phyloP scores from a whole-genome alignment of 2,329 filamentous ascomycete species.

The Fusarium equiseti region DNA sequence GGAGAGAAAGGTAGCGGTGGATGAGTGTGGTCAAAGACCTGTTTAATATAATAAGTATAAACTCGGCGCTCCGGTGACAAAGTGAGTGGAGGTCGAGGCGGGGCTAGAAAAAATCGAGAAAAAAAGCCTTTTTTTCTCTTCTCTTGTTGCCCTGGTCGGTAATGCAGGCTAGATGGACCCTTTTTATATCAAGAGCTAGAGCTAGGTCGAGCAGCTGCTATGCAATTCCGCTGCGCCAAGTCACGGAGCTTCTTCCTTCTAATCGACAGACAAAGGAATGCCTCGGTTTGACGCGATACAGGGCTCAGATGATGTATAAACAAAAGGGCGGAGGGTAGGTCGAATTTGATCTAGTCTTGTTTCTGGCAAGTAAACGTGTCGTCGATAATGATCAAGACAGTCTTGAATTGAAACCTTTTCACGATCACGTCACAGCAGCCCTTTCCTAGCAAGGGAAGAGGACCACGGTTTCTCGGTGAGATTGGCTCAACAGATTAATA shows the following conservation, averaged over 20 bases:
- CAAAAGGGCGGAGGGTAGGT: slow-evolving; percentile 29
- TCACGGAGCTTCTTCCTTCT: slow-evolving; percentile 14
- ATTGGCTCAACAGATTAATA: slow-evolving; percentile 11
- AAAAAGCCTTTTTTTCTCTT: slow-evolving; percentile 24
- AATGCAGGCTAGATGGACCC: slow-evolving; percentile 26
- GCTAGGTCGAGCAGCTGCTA: slow-evolving; percentile 10
- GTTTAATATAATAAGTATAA: slow-evolving; percentile 36
- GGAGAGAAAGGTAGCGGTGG: slow-evolving; percentile 5
- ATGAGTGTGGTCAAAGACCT: slow-evolving; percentile 21
- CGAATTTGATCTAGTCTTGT: slow-evolving; percentile 16
- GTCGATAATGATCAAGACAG: slow-evolving; percentile 12
- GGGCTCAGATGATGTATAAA: slow-evolving; percentile 35
- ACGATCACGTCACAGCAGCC: slow-evolving; percentile 42
- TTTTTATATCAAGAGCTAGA: slow-evolving; percentile 43
- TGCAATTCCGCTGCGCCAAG: slow-evolving; percentile 32
- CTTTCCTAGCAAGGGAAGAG: slow-evolving; percentile 33
- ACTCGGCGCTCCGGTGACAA: slow-evolving; percentile 22
- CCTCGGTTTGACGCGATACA: slow-evolving; percentile 44
- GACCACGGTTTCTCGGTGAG: slow-evolving; percentile 1
- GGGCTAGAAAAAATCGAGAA: slow-evolving; percentile 27
- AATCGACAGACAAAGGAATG: slow-evolving; percentile 12
- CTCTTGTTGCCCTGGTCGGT: slow-evolving; percentile 15
- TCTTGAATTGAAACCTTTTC: slow-evolving; percentile 31
- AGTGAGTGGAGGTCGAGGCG: slow-evolving; percentile 35
- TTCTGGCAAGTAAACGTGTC: slow-evolving; percentile 14